Evolutionary conservation across 2,329 filamentous ascomycete species (phyloP), one percentile per base, ranked within the genome.

Genomic region (Myriosclerotinia duriaeana): DNA sequence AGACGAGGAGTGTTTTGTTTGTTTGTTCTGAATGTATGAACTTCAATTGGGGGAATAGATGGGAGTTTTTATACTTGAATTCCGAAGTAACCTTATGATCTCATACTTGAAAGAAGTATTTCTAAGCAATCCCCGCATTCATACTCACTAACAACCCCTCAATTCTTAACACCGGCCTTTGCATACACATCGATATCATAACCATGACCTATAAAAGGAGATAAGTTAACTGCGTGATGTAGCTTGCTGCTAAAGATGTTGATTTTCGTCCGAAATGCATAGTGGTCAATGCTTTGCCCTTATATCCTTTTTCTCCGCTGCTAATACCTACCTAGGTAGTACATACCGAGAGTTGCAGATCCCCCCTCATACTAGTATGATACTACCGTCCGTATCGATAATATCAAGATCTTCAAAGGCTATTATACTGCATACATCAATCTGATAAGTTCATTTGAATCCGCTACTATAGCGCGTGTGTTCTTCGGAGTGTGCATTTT

Each of bases 71-170:
- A 50, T 52, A 26, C 3, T 22, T 38, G 14, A 22, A 9, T 3
- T 20, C 22, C 7, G 30, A 34, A 34, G 30, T 34, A 5, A 20
- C 20, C 20, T 15, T 17, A 48, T 38, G 20, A 60, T 60, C 20
- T 26, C 44, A 50, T 60, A 20, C 34, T 6, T 38, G 30, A 61
- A 38, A 50, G 58, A 20, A 38, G 15, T 14, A 60, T 60, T 60
- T 12, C 44, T 50, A 60, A 61, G 46, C 58, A 50, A 38, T 61
- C 30, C 9, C 44, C 44, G 44, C 44, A 50, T 61, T 26, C 34
- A 12, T 36, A 36, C 20, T 48, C 42, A 11, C 11, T 46, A 7
- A 3, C 14, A 20, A n/a, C 7, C 4, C 56, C n/a, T 60, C 17
- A 22, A 17, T 50, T 17, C 56, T 50, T 50, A 38, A 60, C 20